Evolutionary conservation across 257 asterid genomes (phyloP).

Genomic region (Solanum medicagineum): DNA sequence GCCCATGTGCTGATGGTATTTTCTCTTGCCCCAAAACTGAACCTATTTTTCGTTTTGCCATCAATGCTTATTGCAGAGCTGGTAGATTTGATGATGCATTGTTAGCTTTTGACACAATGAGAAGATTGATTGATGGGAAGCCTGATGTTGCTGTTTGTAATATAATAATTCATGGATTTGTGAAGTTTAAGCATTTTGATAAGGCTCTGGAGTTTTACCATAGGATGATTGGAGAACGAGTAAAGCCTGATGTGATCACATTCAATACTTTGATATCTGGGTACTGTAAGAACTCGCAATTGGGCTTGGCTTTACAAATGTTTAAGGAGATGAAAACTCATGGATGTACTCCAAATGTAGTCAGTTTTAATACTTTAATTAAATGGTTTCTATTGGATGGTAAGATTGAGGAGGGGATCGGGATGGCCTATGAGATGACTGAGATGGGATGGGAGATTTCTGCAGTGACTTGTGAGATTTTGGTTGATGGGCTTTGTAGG

Average conservation of each 20-base stretch:
- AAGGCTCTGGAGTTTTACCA: slow-evolving; percentile 44
- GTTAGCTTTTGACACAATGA: slow-evolving; percentile 58
- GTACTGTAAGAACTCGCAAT: slow-evolving; percentile 39
- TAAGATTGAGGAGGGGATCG: slow-evolving; percentile 57
- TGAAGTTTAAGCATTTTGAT: slow-evolving; percentile 40
- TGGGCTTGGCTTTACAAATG: slow-evolving; percentile 51
- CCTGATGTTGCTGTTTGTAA: slow-evolving; percentile 54
- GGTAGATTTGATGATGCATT: slow-evolving; percentile 53
- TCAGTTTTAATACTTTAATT: slow-evolving; percentile 81
- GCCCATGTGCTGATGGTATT: slow-evolving; percentile 91
- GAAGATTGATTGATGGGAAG: slow-evolving; percentile 64
- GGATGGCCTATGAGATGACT: slow-evolving; percentile 73
- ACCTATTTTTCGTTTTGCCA: slow-evolving; percentile 53
- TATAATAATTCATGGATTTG: slow-evolving; percentile 62
- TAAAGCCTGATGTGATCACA: slow-evolving; percentile 61
- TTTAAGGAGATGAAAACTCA: slow-evolving; percentile 75
- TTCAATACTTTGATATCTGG: slow-evolving; percentile 77
- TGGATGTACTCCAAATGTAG: slow-evolving; percentile 82
- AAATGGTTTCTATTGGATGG: slow-evolving; percentile 68
- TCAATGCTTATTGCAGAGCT: slow-evolving; percentile 48
- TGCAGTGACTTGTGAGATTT: slow-evolving; percentile 61
- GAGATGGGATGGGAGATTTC: slow-evolving; percentile 71
- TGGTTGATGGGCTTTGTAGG: slow-evolving; percentile 61
- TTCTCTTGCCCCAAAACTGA: slow-evolving; percentile 73
- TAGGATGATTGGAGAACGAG: slow-evolving; percentile 55